Percentiles rank a stretch among this genome's conserved stretches.
Evolutionary conservation across 345 rosid genomes (phyloP).

Genomic region (Lumnitzera littorea): DNA sequence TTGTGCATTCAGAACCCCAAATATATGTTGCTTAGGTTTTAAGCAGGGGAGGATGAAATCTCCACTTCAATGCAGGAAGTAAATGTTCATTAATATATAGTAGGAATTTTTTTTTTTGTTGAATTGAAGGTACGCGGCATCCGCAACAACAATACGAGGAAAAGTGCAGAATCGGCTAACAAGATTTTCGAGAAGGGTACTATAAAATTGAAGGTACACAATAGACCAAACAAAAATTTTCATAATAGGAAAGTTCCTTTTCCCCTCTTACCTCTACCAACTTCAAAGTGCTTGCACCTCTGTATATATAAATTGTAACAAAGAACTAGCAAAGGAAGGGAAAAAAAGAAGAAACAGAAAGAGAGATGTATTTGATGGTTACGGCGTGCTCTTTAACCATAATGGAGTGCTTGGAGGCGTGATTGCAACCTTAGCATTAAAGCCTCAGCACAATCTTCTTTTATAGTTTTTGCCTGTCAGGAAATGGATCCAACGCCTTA

Average conservation of each 20-base stretch:
- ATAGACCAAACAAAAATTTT: background rate
- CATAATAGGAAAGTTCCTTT: conserved; percentile 4
- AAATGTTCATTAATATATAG: too few relatives aligned
- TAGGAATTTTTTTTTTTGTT: too few relatives aligned
- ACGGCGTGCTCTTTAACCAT: background rate
- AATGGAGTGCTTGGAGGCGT: conserved; percentile 5
- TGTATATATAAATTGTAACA: background rate
- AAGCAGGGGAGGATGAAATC: too few relatives aligned
- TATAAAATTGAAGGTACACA: background rate
- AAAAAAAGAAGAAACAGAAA: background rate
- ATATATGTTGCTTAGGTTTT: too few relatives aligned
- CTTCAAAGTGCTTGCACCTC: conserved; percentile 8
- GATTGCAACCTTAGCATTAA: conserved; percentile 5
- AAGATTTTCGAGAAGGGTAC: too few relatives aligned
- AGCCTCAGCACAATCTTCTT: conserved; percentile 8
- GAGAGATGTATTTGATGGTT: background rate
- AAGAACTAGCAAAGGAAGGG: background rate
- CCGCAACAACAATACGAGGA: too few relatives aligned
- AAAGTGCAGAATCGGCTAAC: too few relatives aligned
- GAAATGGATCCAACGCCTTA: background rate
- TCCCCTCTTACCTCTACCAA: conserved; percentile 5
- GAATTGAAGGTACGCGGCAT: too few relatives aligned
- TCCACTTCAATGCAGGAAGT: too few relatives aligned
- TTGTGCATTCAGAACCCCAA: too few relatives aligned
- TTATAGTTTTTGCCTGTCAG: conserved; percentile 3